Base-by-base conservation (phyloP, 169 alveolate species). In the Hammondia hammondi region DNA sequence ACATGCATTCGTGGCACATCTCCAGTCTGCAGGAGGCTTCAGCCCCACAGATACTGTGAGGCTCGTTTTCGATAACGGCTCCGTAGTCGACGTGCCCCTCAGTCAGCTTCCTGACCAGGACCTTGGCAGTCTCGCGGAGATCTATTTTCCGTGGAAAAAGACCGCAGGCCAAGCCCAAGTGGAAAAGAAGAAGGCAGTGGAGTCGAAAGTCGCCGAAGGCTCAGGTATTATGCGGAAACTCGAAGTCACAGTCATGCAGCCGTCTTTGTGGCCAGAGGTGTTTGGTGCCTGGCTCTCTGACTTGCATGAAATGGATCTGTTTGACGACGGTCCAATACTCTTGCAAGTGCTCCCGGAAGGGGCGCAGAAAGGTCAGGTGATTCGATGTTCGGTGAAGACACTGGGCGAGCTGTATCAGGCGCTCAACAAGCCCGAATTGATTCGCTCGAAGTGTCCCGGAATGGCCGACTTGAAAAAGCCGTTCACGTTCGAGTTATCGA, bases 61-160 rank as follows among this genome's bases (percentile, higher is more conserved):
- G 2, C 67, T 81, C 61, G 67, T 81, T 14, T 43, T 37, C 27
- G 12, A 7, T 10, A 29, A 81, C 35, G 35, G 35, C 27, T 9
- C 39, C 27, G 17, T 56, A 10, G 3, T n/a, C 27, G 35, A 21
- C 10, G 57, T 81, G 27, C 56, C 88, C 61, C 88, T 81, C 67
- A 37, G 35, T 45, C n/a, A 12, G 24, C 88, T 81, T n/a, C 57
- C 35, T 21, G 27, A 19, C n/a, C 24, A 37, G 35, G 57, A 81
- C 14, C 88, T 81, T 56, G 19, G 35, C 24, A 21, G 37, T 21
- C 27, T 81, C 57, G 9, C n/a, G 10, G 88, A 43, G 19, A 37
- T 81, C 57, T 81, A 81, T 56, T 81, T 81, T 56, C 67, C 67
- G 88, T 81, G 88, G 88, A 81, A 32, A 4, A 81, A 81, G 61